Base-by-base conservation (phyloP, 176 grass and related monocot genomes). In the Poa annua region DNA sequence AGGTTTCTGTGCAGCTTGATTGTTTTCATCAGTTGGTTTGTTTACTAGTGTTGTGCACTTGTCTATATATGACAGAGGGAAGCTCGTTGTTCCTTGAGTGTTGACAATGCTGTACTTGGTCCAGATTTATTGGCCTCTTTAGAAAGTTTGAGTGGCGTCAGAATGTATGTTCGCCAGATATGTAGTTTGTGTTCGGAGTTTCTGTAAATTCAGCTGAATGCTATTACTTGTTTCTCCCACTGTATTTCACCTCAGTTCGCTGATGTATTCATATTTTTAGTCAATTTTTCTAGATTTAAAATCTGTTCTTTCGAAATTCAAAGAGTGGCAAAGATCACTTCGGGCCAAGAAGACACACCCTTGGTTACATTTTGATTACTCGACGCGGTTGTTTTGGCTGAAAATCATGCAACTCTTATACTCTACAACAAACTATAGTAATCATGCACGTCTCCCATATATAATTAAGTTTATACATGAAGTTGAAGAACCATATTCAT, bases 1-100 rank as follows among this genome's bases (percentile, higher is more conserved):
- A 65, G 24, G 55, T 38, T 35, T 69, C n/a, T 50, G 42, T 79
- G 39, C 55, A 71, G 65, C 48, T 78, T 56, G 26, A 4, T 13
- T 65, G 13, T 9, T 66, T 2, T 15, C 8, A 2, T 66, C 3
- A 15, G 0, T 80, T 65, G 4, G 65, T 59, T 49, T 6, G 21
- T 17, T 22, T 34, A 22, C 48, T 60, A 62, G 7, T 21, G 20
- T 5, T 41, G 13, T 85, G 12, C 11, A 5, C 2, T 16, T 64
- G 61, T 11, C 13, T 15, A 1, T 32, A 8, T 41, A 41, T 7
- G 5, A 64, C 12, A 64, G 61, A n/a, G 61, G 60, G 21, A 63
- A 3, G 61, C 29, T 29, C 61, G 16, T 64, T 33, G 61, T 16
- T 64, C 15, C 26, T 53, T 53, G 45, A 53, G 20, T 68, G 78